Percentiles rank a stretch among this genome's conserved stretches.
Evolutionary conservation across 2,329 filamentous ascomycete species (phyloP).

Genomic region (Mycocentrospora acerina): DNA sequence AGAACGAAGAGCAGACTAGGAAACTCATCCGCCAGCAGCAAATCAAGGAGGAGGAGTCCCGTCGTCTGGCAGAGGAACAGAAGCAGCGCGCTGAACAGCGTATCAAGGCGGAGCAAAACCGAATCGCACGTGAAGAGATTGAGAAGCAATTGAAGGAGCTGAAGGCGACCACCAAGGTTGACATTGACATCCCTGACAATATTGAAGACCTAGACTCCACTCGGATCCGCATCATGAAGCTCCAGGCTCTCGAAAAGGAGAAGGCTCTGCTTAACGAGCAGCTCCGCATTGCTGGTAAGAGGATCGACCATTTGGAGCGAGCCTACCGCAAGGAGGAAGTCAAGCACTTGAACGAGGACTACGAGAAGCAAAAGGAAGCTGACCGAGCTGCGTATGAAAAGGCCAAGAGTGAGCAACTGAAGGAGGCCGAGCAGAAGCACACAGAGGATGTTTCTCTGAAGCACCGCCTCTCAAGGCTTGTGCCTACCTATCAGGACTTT

Average conservation of each 20-base stretch:
- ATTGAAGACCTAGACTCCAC: slow-evolving; percentile 62
- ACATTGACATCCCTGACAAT: slow-evolving; percentile 79
- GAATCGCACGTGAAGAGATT: slow-evolving; percentile 53
- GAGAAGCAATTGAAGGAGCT: slow-evolving; percentile 94
- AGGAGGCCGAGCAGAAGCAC: slow-evolving; percentile 83
- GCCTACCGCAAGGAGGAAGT: slow-evolving; percentile 94
- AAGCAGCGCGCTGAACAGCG: slow-evolving; percentile 88
- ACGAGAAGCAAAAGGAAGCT: slow-evolving; percentile 74
- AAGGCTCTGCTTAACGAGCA: slow-evolving; percentile 95
- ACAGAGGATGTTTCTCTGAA: slow-evolving; percentile 90
- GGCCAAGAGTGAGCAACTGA: slow-evolving; percentile 73
- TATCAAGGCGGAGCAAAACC: slow-evolving; percentile 60
- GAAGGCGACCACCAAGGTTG: slow-evolving; percentile 85
- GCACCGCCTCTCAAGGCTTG: slow-evolving; percentile 82
- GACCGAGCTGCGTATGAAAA: slow-evolving; percentile 81
- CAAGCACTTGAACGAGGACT: slow-evolving; percentile 87
- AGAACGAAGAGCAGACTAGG: slow-evolving; percentile 87
- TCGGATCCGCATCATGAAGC: slow-evolving; percentile 88
- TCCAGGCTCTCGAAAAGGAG: slow-evolving; percentile 93
- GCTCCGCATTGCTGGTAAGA: slow-evolving; percentile 88
- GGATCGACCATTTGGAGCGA: slow-evolving; percentile 94
- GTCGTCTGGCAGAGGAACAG: slow-evolving; percentile 88
- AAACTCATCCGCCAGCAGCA: slow-evolving; percentile 86
- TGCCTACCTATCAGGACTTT: slow-evolving; percentile 83
- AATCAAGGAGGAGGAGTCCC: slow-evolving; percentile 84